These are phyloP conservation scores for Xylariaceae sp. DNA, from an alignment of 2,329 filamentous ascomycete genomes.

Conservation along the genomic window DNA sequence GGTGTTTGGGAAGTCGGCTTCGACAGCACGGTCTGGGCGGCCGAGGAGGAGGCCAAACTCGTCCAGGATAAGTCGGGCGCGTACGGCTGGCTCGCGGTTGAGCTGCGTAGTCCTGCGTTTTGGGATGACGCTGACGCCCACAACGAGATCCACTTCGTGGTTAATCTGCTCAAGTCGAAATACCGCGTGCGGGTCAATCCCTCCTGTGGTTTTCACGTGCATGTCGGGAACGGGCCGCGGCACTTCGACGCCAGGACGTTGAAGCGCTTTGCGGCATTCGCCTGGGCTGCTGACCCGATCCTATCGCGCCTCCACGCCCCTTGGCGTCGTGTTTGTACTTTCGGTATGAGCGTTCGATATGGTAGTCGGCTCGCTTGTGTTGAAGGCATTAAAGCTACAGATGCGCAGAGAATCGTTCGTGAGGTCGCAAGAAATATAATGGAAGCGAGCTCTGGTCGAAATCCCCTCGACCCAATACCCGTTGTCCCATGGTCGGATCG, in stretches of 20 bases:
- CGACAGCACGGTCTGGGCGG: constrained; percentile 14
- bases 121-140: constrained; percentile 39
- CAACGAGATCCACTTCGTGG: constrained; percentile 38
- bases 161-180: constrained; percentile 41
- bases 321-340: constrained; percentile 32
- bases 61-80: not conserved
- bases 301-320: constrained; percentile 45
- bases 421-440: not conserved
- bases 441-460: too few relatives aligned
- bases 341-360: constrained; percentile 27
- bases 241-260: constrained; percentile 38
- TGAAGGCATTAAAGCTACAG: not conserved
- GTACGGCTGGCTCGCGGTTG: constrained; percentile 37
- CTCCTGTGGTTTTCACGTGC: constrained; percentile 45
- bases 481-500: constrained; percentile 26
- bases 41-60: not conserved
- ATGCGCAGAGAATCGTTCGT: not conserved
- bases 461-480: constrained; percentile 5
- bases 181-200: constrained; percentile 44
- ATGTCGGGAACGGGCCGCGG: constrained; percentile 44
- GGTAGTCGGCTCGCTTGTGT: constrained; percentile 21
- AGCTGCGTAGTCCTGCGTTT: constrained; percentile 44
- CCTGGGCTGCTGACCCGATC: constrained; percentile 46
- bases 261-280: constrained; percentile 41
- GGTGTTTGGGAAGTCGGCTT: constrained; percentile 29